Conservation (phyloP, 1,284 basidiomycete genomes). For the Microbotryum silenes-acaulis region DNA sequence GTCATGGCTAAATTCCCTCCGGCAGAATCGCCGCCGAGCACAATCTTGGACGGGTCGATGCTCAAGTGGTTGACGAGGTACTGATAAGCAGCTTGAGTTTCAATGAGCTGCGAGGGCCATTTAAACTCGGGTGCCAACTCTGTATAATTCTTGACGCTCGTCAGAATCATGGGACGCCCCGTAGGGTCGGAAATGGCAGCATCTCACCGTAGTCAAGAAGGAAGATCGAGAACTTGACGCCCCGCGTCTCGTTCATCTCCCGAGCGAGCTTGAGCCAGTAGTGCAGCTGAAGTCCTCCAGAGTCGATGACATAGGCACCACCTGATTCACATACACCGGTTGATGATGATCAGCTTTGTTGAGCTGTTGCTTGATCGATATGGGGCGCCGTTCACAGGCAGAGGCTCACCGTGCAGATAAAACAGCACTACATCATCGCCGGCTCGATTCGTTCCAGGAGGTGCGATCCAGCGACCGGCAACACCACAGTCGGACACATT, state of each 20-base stretch:
- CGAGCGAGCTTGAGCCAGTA: slow-evolving; percentile 6
- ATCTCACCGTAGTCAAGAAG: slow-evolving; percentile 13
- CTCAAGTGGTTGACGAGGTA: slow-evolving; percentile 50
- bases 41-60: slow-evolving; percentile 51
- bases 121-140: slow-evolving; percentile 13
- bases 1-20: slow-evolving; percentile 54
- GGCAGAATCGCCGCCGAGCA: slow-evolving; percentile 60
- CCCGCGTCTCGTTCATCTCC: slow-evolving; percentile 1
- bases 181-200: neutral
- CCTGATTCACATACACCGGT: neutral
- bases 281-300: slow-evolving; percentile 1
- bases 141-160: neutral
- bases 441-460: slow-evolving; percentile 2
- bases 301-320: slow-evolving; percentile 7
- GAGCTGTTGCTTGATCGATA: neutral
- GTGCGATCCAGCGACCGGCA: slow-evolving; percentile 14
- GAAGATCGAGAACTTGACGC: slow-evolving; percentile 13
- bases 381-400: neutral
- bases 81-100: slow-evolving; percentile 55
- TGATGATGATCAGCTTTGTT: neutral
- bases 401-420: slow-evolving; percentile 11
- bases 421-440: slow-evolving; percentile 19
- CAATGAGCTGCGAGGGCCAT: slow-evolving; percentile 55
- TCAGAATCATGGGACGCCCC: neutral
- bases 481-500: slow-evolving; percentile 10